Base-by-base conservation (phyloP, 768 basidiomycete species). In the Xanthoconium purpureum region DNA sequence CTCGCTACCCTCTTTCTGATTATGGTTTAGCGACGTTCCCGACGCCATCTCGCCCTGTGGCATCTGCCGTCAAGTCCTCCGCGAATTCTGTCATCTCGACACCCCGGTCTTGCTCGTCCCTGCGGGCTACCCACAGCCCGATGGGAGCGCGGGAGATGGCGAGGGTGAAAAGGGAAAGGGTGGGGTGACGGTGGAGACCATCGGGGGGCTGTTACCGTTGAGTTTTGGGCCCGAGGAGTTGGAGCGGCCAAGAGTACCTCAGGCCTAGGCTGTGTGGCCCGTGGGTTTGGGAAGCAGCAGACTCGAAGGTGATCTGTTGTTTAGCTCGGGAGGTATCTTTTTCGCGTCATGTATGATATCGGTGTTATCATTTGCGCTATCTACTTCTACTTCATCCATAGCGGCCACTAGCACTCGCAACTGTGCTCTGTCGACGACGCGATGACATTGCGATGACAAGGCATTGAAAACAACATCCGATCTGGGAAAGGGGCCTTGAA, bases 141-240 rank as follows among this genome's bases (percentile, higher is more conserved):
- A 39, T 11, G 45, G 14, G 7, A 5, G 42, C 10, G 32, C 24
- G 14, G 51, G 20, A 17, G 72, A 73, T 15, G 24, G 24, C 4
- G 24, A 24, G 24, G 24, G 24, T 24, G 24, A 24, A 24, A 24
- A 24, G 24, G 24, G 24, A 24, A 24, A 73, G 18, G 79, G 81
- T 11, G 66, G 61, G 78, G 84, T 47, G 78, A 82, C 37, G 48
- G 82, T 84, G 58, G 87, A 84, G 49, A 91, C 85, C 4, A 72
- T 95, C 28, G 88, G 75, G 5, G 83, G 85, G 59, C 73, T 96
- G 49, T 75, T 97, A 48, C 94, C 94, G 0, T 77, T 88, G 73
- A 91, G 91, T 65, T 96, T 96, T 73, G 94, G 94, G 0, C 94
- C 94, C 1, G 92, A 87, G 65, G 78, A 92, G n/a, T 66, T 92